Evolutionary conservation across 225 moss, liverwort and hornwort species (phyloP), one percentile per base, ranked within the genome.

Genomic region (Anthoceros angustus): DNA sequence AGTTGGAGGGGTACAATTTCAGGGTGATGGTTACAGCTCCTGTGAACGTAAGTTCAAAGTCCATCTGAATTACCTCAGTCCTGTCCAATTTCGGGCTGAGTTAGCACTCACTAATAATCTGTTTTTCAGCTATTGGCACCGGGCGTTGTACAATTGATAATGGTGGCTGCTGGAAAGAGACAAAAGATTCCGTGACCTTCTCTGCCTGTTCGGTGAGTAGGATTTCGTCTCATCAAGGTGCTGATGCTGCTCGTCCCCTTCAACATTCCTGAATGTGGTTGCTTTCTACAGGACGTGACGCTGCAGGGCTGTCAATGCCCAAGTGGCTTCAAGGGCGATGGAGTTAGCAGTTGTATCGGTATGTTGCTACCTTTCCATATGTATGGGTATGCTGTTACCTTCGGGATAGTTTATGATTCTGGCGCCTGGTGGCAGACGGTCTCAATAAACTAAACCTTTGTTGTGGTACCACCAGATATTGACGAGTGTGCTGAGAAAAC

Each of bases 121-220:
- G 23, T 74, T 60, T 66, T 26, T 39, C 77, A 70, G 83, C 95
- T 12, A 80, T 72, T 15, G 95, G 95, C 42, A 77, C 77, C 7
- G 91, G 91, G 50, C 86, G 92, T 41, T 98, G 95, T 81, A 98
- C 88, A 73, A 74, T 92, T 0, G 61, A 74, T 42, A 87, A 98
- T 65, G 92, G 88, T 61, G 88, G 86, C 41, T 98, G 95, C 69
- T 98, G 95, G 95, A 72, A 84, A 3, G 80, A 79, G 12, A 67
- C 72, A n/a, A 67, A 24, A 12, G 63, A 12, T 0, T 78, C 64
- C 9, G 42, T 70, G 8, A 63, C 40, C 42, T 79, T 63, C 45
- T 80, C 95, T 43, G 92, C 80, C 39, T 98, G 95, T 80, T 72
- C 68, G 81, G 81, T 82, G 45, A 42, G 46, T 64, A 2, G 0